Base-by-base conservation (phyloP, 495 filamentous ascomycete genomes). In the Aspergillus taichungensis region DNA sequence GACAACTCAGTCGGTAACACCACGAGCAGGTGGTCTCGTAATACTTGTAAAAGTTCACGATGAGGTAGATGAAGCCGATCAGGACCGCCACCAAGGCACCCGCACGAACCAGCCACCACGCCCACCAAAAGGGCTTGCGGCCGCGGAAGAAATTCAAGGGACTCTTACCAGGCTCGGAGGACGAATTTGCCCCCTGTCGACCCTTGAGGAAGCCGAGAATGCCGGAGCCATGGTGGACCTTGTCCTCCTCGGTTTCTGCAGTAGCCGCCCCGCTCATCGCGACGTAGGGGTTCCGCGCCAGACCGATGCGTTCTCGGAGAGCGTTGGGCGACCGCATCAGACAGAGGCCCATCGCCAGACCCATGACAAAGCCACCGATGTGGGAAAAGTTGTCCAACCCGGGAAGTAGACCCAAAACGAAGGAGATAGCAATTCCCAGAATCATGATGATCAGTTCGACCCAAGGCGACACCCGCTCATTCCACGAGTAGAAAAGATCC, bases 381-480 rank as follows among this genome's bases (percentile, higher is more conserved):
- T 98, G 92, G 18, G 85, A 83, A 67, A 98, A 98, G 64, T 98
- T 98, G 69, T 98, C 92, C 35, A 98, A 66, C 6, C 89, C 91
- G 0, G 92, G 92, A 1, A 98, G 77, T 13, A 98, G 77, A 30
- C 92, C 92, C 9, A 98, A 77, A 4, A 90, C 87, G 55, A 98
- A 95, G 1, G 89, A 89, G 45, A 98, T 85, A 45, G 77, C 71
- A 34, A 97, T 78, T 55, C 94, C 88, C 43, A 96, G 61, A 32
- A 87, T 47, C 66, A 98, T 85, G 64, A 89, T 90, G 32, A 84
- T 61, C 2, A 98, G 68, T 51, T 98, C 92, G 41, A 83, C 80
- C 56, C 79, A 75, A 0, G 92, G 92, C 8, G 69, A 80, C 33
- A 64, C 68, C 11, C 89, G 83, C 43, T 88, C 79, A 3, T 68